A percentile compares a stretch with the other conserved stretches of the same genome.
These are phyloP conservation scores for Conticribra guillardii DNA, from an alignment of 108 stramenopile species.

Conservation along the genomic window DNA sequence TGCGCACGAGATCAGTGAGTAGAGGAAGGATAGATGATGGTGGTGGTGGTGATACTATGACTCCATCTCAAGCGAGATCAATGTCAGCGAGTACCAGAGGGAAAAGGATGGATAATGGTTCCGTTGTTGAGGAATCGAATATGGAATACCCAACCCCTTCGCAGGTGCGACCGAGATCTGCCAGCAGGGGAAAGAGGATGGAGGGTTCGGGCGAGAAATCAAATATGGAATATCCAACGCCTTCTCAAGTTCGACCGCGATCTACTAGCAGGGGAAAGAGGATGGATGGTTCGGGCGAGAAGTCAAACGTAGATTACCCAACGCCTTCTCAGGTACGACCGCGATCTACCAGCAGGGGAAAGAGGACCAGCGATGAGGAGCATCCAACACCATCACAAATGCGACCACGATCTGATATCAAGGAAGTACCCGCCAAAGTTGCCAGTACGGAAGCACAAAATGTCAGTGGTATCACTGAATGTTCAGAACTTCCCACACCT, in stretches of 20 bases:
- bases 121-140: background rate
- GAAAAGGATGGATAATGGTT: background rate
- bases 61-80: slow-evolving; percentile 4
- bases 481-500: background rate
- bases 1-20: slow-evolving; percentile 7
- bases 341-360: slow-evolving; percentile 1
- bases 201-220: background rate
- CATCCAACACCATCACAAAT: background rate
- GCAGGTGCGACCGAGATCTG: no score
- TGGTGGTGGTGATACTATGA: background rate
- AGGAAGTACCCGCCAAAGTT: background rate
- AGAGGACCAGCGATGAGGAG: background rate
- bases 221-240: background rate
- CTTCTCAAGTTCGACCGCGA: slow-evolving; percentile 14
- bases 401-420: background rate
- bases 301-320: background rate
- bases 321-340: slow-evolving; percentile 13
- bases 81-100: no score
- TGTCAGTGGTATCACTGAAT: background rate
- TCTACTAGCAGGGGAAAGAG: background rate
- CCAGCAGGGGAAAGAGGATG: background rate
- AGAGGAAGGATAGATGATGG: background rate
- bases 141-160: no score
- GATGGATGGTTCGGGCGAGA: background rate
- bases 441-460: background rate